Conservation (phyloP, 1,284 basidiomycete genomes). For the Malassezia dermatis region DNA sequence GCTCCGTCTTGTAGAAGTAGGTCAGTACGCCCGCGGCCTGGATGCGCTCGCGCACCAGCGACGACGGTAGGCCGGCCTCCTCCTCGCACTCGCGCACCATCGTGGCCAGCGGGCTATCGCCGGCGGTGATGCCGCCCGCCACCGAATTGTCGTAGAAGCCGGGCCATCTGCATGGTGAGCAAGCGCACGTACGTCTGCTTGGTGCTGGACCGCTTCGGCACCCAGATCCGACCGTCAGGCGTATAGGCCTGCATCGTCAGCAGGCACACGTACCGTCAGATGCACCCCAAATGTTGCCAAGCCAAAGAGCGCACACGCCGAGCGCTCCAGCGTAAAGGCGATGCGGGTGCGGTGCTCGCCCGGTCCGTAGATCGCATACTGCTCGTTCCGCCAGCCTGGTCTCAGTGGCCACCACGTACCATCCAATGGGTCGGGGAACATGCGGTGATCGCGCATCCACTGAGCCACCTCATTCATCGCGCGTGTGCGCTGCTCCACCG, state of each 20-base stretch:
- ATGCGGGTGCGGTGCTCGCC: conserved; percentile 41
- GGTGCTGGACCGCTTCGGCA: conserved; percentile 69
- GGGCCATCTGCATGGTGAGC: conserved; percentile 16
- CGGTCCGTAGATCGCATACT: conserved; percentile 33
- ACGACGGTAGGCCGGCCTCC: conserved; percentile 67
- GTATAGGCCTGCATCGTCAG: conserved; percentile 31
- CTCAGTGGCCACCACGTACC: conserved; percentile 12
- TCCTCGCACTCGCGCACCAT: conserved; percentile 87
- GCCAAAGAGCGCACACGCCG: conserved; percentile 78
- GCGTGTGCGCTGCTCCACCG: conserved; percentile 18
- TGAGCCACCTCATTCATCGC: conserved; percentile 22
- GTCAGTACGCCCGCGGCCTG: conserved; percentile 49
- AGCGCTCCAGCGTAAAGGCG: conserved; percentile 77
- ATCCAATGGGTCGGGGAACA: conserved; percentile 44
- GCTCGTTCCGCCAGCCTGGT: conserved; percentile 36
- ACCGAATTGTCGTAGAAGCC: conserved; percentile 44
- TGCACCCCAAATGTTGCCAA: conserved; percentile 79
- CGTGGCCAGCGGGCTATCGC: conserved; percentile 63
- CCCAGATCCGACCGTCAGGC: conserved; percentile 58
- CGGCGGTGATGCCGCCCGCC: conserved; percentile 57
- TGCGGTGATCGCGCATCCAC: conserved; percentile 22
- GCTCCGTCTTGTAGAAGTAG: conserved; percentile 56
- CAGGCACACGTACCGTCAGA: conserved; percentile 53
- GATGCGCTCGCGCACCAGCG: conserved; percentile 56
- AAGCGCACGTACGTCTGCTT: conserved; percentile 65